These are phyloP conservation scores for Przewalskia tangutica DNA, from an alignment of 257 asterid species.

Conservation along the genomic window DNA sequence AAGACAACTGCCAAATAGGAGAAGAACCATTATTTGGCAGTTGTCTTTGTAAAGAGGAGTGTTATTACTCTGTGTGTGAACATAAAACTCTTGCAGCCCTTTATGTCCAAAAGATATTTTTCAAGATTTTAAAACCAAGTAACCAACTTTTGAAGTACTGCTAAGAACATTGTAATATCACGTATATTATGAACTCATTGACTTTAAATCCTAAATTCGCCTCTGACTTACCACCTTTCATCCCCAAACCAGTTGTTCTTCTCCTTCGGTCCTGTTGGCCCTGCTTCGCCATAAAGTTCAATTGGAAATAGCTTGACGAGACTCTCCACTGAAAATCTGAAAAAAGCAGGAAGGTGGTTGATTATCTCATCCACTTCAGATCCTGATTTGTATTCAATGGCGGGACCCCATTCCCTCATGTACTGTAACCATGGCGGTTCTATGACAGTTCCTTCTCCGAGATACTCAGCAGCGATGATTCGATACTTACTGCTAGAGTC, in stretches of 20 bases:
- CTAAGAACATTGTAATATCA: too few species aligned
- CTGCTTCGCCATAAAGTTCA: conserved; percentile 77
- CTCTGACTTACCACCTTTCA: conserved; percentile 40
- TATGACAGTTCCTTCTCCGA: conserved; percentile 26
- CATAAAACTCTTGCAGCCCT: too few species aligned
- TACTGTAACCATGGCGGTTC: conserved; percentile 85
- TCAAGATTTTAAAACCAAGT: too few species aligned
- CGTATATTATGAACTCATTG: not conserved
- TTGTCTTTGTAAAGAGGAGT: too few species aligned
- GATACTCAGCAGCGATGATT: conserved; percentile 70
- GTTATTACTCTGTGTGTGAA: too few species aligned
- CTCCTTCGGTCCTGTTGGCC: conserved; percentile 92
- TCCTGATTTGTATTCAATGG: conserved; percentile 41
- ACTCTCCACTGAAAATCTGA: conserved; percentile 52
- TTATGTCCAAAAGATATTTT: too few species aligned
- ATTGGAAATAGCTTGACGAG: conserved; percentile 62
- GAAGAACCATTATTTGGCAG: too few species aligned
- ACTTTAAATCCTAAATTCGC: not conserved
- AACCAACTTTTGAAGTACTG: too few species aligned
- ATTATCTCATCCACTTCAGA: conserved; percentile 69
- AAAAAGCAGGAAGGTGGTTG: conserved; percentile 51
- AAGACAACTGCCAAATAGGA: too few species aligned
- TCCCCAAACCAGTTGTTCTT: conserved; percentile 90
- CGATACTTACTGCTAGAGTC: conserved; percentile 54
- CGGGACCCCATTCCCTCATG: conserved; percentile 98